Base-by-base conservation (phyloP, 2,329 filamentous ascomycete species). In the Onygenales sp. region DNA sequence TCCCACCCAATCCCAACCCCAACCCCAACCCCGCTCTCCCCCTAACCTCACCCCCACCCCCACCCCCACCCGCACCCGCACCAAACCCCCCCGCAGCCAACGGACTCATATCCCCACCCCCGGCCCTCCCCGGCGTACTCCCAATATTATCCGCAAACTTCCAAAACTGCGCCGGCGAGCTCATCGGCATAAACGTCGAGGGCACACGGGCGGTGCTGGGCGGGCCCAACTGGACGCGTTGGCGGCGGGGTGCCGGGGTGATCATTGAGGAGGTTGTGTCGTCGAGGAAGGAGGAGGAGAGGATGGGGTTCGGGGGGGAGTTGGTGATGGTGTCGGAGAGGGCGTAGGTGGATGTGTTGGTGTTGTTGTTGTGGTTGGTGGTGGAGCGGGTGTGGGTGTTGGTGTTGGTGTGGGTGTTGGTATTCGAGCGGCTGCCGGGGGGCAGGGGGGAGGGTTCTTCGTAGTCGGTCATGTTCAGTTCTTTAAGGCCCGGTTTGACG, bases 101-200 rank as follows among this genome's bases (percentile, higher is more conserved):
- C 4, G 74, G 74, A 53, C 73, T 76, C 63, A 74, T 71, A 51
- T 76, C 73, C 5, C 70, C 69, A 13, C 68, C 63, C 21, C 21
- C 6, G 0, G 67, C 66, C 10, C 67, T 62, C 4, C 69, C 71
- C n/a, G 72, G 72, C 1, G 72, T 75, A 57, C 70, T 74, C 10
- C 70, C 71, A 52, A 75, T 73, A 17, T 27, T 27, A 54, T 72
- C 70, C 17, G 70, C 71, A 42, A 74, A 72, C 52, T 75, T 76
- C 74, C 74, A 77, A 60, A 76, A 77, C 43, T 76, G 72, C 4
- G 74, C 74, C 1, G 74, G 74, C 4, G 72, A 76, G 55, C 74
- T 76, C 65, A 76, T 72, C 4, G 73, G 72, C 74, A 77, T 76
- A 59, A 76, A 76, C 57, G 75, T 76, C 17, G 73, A 75, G 1